Conservation (phyloP, 148 eudicot species). For the Oxyria digyna region DNA sequence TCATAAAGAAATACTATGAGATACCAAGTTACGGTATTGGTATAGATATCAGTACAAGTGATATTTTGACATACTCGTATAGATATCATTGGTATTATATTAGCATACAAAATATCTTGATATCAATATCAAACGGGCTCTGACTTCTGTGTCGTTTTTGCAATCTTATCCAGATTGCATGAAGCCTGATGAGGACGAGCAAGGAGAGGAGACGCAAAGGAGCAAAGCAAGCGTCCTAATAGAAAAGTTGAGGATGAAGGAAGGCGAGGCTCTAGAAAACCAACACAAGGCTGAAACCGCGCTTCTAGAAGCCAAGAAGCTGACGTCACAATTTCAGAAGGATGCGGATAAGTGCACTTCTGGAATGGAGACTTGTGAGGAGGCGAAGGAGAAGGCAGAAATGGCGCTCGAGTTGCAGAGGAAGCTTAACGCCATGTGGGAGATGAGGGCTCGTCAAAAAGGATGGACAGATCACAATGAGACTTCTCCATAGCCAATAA, state of each 20-base stretch:
- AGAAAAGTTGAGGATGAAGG: slow-evolving; percentile 54
- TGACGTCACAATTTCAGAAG: slow-evolving; percentile 69
- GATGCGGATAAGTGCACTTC: slow-evolving; percentile 85
- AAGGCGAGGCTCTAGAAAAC: slow-evolving; percentile 52
- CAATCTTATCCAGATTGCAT: slow-evolving; percentile 43
- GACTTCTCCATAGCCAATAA: neutral
- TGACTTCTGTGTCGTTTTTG: neutral
- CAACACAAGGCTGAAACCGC: slow-evolving; percentile 58
- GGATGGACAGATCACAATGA: slow-evolving; percentile 46
- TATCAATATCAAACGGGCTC: too few species aligned
- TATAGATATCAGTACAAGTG: too few species aligned
- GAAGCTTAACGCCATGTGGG: slow-evolving; percentile 46
- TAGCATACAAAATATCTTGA: too few species aligned
- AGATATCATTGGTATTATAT: too few species aligned
- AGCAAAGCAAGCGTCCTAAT: slow-evolving; percentile 44
- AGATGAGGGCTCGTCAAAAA: slow-evolving; percentile 54
- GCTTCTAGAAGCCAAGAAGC: slow-evolving; percentile 64
- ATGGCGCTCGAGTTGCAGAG: slow-evolving; percentile 41
- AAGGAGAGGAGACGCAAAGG: slow-evolving; percentile 49
- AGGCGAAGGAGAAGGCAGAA: slow-evolving; percentile 73
- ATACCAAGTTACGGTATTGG: too few species aligned
- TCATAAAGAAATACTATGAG: too few species aligned
- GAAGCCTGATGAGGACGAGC: slow-evolving; percentile 44
- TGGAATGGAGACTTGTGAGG: slow-evolving; percentile 88
- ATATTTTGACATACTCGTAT: too few species aligned